Evolutionary conservation across 768 basidiomycete species (phyloP), one percentile per base, ranked within the genome.

Genomic region (Psilocybe azurescens): DNA sequence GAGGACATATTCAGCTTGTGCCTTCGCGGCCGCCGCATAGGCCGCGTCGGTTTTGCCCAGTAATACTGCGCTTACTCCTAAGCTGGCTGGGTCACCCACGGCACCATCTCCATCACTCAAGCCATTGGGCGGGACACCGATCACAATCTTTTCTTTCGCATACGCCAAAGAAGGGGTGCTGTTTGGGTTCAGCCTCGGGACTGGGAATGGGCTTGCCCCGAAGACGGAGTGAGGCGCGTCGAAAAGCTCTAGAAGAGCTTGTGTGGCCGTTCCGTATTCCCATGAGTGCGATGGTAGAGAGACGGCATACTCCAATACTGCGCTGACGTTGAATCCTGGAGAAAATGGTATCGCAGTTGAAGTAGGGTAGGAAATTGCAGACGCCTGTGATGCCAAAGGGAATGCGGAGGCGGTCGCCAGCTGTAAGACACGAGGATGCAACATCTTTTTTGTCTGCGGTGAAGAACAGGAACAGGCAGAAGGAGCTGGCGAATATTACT

Each of bases 41-140:
- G 70, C 73, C 13, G 61, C 28, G n/a, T 76, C 63, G 18, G 74
- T 72, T 61, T 78, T 77, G 1, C 81, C 80, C 24, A 84, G 66
- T 58, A 84, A 53, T 0, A 81, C 73, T 0, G 81, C 82, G 50
- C 74, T 75, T 20, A 83, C 79, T 8, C 82, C 83, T 60, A 84
- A 70, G 59, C 81, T 82, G 1, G 80, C 80, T 0, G 83, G 81
- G 70, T 84, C 83, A 0, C 78, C 79, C 0, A 77, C 76, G 1
- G 81, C 78, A 32, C 80, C 82, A 44, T 75, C 75, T 14, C 79
- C 81, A 29, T 76, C 63, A 2, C 70, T 66, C 14, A 84, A 62
- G 0, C 69, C 75, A 61, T 78, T 73, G 11, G 69, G 69, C 0
- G 76, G 77, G 1, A 67, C 67, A 0, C 77, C 80, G 20, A 83